Percentiles rank a stretch among this genome's conserved stretches.
These are phyloP conservation scores for Zymoseptoria ardabiliae DNA, from an alignment of 2,329 filamentous ascomycete species.

Conservation along the genomic window DNA sequence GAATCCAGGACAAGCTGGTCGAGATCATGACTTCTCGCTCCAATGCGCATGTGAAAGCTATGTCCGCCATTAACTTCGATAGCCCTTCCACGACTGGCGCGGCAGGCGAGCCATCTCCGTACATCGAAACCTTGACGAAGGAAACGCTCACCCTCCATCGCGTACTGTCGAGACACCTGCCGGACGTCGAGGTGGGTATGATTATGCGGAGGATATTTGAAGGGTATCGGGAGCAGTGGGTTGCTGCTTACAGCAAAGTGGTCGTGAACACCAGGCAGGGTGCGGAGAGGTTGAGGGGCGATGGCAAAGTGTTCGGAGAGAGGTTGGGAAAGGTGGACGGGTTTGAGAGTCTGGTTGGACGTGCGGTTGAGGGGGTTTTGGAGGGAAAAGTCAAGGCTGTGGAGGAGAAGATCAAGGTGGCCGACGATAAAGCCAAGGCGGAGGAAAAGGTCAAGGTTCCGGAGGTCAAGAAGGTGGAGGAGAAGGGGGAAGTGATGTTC, in stretches of 20 bases:
- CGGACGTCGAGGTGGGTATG: constrained; percentile 65
- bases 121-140: constrained; percentile 81
- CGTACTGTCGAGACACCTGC: constrained; percentile 73
- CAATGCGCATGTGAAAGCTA: constrained; percentile 62
- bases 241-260: constrained; percentile 60
- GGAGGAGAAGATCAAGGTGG: constrained; percentile 2
- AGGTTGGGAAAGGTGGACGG: constrained; percentile 72
- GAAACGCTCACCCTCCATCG: constrained; percentile 80
- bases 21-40: constrained; percentile 84
- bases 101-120: constrained; percentile 46
- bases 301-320: constrained; percentile 64
- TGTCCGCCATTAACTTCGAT: constrained; percentile 73
- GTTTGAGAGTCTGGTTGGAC: constrained; percentile 59
- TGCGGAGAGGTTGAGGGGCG: constrained; percentile 69
- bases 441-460: constrained; percentile 7
- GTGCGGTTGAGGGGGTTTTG: constrained; percentile 22
- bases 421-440: constrained; percentile 1
- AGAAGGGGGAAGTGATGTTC: background rate
- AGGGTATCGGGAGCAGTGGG: constrained; percentile 73
- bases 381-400: constrained; percentile 44
- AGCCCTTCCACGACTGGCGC: constrained; percentile 30
- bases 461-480: background rate
- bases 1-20: constrained; percentile 85
- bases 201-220: constrained; percentile 83
- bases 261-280: constrained; percentile 59